phyloP scores from a whole-genome alignment of 176 grass and related monocot genomes.

The Musa troglodytarum region DNA sequence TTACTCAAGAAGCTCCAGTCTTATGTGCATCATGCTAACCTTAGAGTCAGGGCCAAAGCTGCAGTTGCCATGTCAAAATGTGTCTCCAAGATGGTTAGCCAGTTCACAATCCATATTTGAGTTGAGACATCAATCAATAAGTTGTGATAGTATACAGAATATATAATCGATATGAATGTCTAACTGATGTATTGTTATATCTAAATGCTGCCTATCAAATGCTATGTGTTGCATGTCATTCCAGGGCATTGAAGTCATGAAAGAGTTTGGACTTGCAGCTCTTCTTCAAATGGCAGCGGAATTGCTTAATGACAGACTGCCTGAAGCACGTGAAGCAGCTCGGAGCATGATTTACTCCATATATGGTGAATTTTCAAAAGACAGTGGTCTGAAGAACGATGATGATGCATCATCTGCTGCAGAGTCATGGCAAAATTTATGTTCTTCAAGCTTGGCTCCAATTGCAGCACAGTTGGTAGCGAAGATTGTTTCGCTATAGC shows the following conservation, averaged over 20 bases:
- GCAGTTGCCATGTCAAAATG: slow-evolving; percentile 82
- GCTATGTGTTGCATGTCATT: neutral
- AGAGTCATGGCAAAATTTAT: slow-evolving; percentile 63
- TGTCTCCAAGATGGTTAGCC: slow-evolving; percentile 46
- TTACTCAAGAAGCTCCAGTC: slow-evolving; percentile 63
- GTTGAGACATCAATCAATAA: too few relatives aligned
- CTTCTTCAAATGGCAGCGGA: slow-evolving; percentile 63
- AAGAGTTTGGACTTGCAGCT: slow-evolving; percentile 57
- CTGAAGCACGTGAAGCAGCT: slow-evolving; percentile 82
- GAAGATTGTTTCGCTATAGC: slow-evolving; percentile 13
- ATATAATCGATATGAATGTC: too few relatives aligned
- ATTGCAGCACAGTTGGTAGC: slow-evolving; percentile 54
- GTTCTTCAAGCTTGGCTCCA: slow-evolving; percentile 68
- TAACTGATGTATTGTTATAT: too few relatives aligned
- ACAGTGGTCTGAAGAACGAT: slow-evolving; percentile 2
- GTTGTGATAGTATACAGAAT: too few relatives aligned
- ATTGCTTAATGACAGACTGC: slow-evolving; percentile 78
- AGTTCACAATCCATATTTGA: neutral
- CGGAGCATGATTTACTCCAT: slow-evolving; percentile 47
- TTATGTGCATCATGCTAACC: slow-evolving; percentile 84
- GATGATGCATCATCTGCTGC: slow-evolving; percentile 11
- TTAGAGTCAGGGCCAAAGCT: slow-evolving; percentile 83
- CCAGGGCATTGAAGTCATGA: slow-evolving; percentile 46
- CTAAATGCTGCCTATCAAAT: too few relatives aligned
- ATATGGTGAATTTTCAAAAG: slow-evolving; percentile 42